A percentile compares a stretch with the other conserved stretches of the same genome.
These are phyloP conservation scores for Fusarium sp. DNA, from an alignment of 2,329 filamentous ascomycete species.

Conservation along the genomic window DNA sequence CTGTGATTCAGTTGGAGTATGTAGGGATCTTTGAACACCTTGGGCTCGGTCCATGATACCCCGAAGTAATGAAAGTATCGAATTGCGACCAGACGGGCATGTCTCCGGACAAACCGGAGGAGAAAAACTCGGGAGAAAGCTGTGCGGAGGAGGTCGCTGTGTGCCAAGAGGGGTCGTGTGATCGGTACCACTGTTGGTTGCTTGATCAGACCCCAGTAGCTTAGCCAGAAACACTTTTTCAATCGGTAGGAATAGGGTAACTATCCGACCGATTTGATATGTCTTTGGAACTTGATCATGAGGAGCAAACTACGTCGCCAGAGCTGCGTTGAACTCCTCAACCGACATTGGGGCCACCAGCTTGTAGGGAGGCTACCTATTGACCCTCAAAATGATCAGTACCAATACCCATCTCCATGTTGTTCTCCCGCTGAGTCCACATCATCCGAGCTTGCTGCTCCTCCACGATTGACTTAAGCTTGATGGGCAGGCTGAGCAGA, in stretches of 20 bases:
- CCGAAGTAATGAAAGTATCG: not conserved
- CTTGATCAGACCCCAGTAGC: not conserved
- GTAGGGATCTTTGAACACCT: not conserved
- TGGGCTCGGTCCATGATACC: not conserved
- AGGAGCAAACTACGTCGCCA: not conserved
- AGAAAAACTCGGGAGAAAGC: not conserved
- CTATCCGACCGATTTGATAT: not conserved
- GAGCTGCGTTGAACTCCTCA: not conserved
- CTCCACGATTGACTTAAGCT: not conserved
- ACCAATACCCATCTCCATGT: not conserved
- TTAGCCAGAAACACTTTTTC: not conserved
- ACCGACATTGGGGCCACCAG: not conserved
- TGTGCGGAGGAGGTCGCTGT: not conserved
- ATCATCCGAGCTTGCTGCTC: not conserved
- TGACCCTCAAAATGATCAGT: not conserved
- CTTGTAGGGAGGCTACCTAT: not conserved
- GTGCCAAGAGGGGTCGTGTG: not conserved
- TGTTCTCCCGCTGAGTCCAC: not conserved
- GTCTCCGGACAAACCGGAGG: not conserved
- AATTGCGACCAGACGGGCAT: not conserved
- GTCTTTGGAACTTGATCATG: not conserved
- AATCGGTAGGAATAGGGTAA: not conserved
- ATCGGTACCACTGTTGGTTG: not conserved
- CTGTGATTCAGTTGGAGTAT: not conserved
- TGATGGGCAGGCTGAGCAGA: not conserved